Base-by-base conservation (phyloP, 768 basidiomycete species). In the Termitomyces sp. region DNA sequence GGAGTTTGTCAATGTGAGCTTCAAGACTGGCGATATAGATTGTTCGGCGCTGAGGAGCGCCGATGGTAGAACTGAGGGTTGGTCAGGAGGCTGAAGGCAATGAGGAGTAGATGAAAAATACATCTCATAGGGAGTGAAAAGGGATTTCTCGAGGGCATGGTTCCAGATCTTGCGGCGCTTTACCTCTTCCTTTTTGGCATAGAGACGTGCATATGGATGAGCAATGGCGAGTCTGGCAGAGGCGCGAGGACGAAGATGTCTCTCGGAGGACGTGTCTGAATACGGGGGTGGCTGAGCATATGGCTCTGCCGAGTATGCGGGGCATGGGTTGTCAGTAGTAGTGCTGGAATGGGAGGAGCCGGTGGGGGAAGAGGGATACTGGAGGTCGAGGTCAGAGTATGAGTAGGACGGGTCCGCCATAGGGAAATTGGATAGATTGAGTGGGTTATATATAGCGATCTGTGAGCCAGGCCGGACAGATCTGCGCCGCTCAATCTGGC, bases 151-250 rank as follows among this genome's bases (percentile, higher is more conserved):
- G 54, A 89, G 79, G 1, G 83, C 81, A 58, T 89, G 89, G 46
- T 85, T 86, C 89, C 89, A 91, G 15, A 87, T 86, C 64, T 83
- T 86, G 16, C 88, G 78, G 3, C 85, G 81, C 68, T 89, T 89
- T 5, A 78, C 75, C 45, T 78, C 78, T 45, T 81, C 78, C 43
- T 83, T 83, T 64, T 83, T 84, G 3, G 84, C 84, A 58, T 82
- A 80, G 10, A 88, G 76, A 53, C 87, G 82, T 5, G 87, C 84
- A 57, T 89, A 89, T 0, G 87, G 87, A 56, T 88, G 86, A 0
- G 78, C 71, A 53, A 87, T 76, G 25, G 60, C 33, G 20, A 62
- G 23, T 23, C 58, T 54, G 49, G 44, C 23, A 23, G 62, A 27
- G 13, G 56, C 27, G 3, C 32, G 52, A 47, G 41, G 47, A 38